phyloP scores from a whole-genome alignment of 2,329 filamentous ascomycete genomes.

The Colletotrichum eremochloae region DNA sequence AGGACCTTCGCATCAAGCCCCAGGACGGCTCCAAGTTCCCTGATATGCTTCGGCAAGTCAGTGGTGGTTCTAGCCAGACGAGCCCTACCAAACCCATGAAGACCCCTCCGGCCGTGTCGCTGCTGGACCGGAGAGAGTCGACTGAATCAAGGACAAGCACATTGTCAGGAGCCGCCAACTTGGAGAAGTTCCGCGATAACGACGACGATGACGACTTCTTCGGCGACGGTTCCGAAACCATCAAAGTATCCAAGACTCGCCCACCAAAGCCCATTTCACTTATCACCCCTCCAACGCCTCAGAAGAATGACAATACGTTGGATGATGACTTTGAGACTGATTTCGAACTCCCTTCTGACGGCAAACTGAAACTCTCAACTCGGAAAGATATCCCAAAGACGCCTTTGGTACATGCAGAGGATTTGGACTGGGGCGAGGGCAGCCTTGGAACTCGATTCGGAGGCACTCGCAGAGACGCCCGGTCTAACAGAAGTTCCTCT shows the following conservation, averaged over 20 bases:
- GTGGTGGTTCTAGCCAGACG: conserved; percentile 64
- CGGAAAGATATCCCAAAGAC: conserved; percentile 73
- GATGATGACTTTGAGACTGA: conserved; percentile 81
- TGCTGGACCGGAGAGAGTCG: conserved; percentile 47
- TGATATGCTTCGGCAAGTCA: conserved; percentile 76
- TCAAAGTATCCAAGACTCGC: conserved; percentile 74
- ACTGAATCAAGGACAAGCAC: conserved; percentile 50
- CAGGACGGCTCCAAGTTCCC: conserved; percentile 73
- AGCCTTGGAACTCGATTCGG: conserved; percentile 92
- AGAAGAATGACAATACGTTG: conserved; percentile 55
- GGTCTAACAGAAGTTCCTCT: conserved; percentile 86
- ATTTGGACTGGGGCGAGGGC: conserved; percentile 94
- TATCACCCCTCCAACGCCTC: conserved; percentile 68
- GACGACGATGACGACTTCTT: conserved; percentile 74
- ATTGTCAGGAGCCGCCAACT: conserved; percentile 63
- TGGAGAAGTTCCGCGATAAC: conserved; percentile 75
- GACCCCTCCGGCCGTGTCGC: conserved; percentile 49
- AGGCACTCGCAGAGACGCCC: conserved; percentile 84
- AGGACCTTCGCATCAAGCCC: conserved; percentile 74
- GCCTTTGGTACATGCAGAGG: conserved; percentile 73
- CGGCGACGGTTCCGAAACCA: conserved; percentile 73
- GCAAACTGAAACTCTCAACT: conserved; percentile 74
- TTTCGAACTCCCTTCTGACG: conserved; percentile 77
- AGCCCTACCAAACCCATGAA: conserved; percentile 64
- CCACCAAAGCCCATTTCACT: conserved; percentile 64